Evolutionary conservation across 139 green algal species (phyloP).

Genomic region (Chlorella sp.): DNA sequence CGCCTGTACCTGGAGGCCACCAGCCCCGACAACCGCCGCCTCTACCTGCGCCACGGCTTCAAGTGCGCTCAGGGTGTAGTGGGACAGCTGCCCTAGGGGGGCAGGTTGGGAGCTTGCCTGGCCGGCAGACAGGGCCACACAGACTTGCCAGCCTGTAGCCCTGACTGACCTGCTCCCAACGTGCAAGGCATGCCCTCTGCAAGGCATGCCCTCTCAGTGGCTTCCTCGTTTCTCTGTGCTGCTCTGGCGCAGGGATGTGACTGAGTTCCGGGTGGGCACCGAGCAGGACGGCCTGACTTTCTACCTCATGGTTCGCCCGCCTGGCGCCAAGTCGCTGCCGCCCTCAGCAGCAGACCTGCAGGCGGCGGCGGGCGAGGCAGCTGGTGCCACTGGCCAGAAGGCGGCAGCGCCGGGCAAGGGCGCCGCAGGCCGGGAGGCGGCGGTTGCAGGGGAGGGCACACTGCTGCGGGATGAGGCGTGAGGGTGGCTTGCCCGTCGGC

Average conservation of each 20-base stretch:
- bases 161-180: too few relatives aligned
- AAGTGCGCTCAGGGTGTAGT: neutral
- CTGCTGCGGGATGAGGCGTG: too few relatives aligned
- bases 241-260: neutral
- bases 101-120: neutral
- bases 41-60: slow-evolving; percentile 27
- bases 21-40: neutral
- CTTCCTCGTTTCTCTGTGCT: neutral
- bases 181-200: too few relatives aligned
- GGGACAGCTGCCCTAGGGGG: neutral
- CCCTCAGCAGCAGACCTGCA: neutral
- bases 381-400: neutral
- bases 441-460: too few relatives aligned
- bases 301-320: slow-evolving; percentile 4
- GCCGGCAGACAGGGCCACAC: neutral
- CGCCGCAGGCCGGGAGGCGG: too few relatives aligned
- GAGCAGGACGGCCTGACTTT: neutral
- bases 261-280: neutral
- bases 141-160: neutral
- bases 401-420: too few relatives aligned
- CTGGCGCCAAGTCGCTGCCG: neutral
- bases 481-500: too few relatives aligned
- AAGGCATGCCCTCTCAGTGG: neutral
- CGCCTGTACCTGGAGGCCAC: slow-evolving; percentile 10
- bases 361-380: neutral